Evolutionary conservation across 768 basidiomycete genomes (phyloP), one percentile per base, ranked within the genome.

Genomic region (Tylopilus subfusipes): DNA sequence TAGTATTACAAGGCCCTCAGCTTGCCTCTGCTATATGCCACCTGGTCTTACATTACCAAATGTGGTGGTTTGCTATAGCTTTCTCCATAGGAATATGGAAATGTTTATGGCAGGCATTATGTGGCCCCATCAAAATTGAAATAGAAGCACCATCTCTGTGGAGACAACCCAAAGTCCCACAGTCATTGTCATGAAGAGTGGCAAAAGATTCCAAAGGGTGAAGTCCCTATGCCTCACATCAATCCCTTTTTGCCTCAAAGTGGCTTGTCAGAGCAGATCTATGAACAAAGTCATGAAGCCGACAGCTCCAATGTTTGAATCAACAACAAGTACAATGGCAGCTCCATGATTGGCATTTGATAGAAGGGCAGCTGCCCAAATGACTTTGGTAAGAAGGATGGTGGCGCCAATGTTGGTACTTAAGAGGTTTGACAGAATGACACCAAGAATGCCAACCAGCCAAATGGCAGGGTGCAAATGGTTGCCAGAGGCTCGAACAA

Each of bases 221-320:
- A 97, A 96, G 33, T 81, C 76, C 52, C 62, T 51, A 61, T 83
- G 83, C 30, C 61, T 75, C 18, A 97, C 78, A 5, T 63, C 60
- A 40, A 93, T 84, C 16, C 46, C 34, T 68, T 92, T 95, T 67
- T 90, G 85, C 54, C 67, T 63, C 50, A 96, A 72, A 53, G 96
- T 92, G 16, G 74, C 66, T 21, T 77, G 72, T 94, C 95, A 98
- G 16, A 97, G 76, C 40, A 98, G 73, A 0, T 94, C 94, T 0
- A 93, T 93, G 16, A 97, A 80, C 51, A 88, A 91, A 1, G 90
- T 91, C 10, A 91, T 90, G 66, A 90, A 86, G 57, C 85, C 88
- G 60, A 95, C 88, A 2, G 95, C 95, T 13, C 95, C 95, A 31
- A 92, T 86, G 69, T 97, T 97, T 52, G 84, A 88, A 5, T 14